A percentile compares a stretch with the other conserved stretches of the same genome.
Conservation (phyloP, 2,329 filamentous ascomycete species). For the Truncatella angustata region DNA sequence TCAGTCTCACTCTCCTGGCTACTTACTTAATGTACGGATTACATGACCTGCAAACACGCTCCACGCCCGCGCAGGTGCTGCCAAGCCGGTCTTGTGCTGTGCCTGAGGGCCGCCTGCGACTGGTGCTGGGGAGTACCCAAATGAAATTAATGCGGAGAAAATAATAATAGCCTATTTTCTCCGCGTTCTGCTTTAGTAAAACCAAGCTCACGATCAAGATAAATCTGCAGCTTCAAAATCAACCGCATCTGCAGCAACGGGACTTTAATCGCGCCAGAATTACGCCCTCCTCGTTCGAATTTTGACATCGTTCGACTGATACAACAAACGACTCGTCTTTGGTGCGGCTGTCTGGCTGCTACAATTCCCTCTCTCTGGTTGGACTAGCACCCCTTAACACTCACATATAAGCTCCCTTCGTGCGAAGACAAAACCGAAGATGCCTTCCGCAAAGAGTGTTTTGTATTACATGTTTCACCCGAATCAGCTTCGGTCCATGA, state of each 20-base stretch:
- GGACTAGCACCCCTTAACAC: too few species aligned
- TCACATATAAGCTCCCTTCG: too few species aligned
- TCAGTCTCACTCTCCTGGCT: too few species aligned
- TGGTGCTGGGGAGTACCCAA: not conserved
- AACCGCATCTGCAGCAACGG: too few species aligned
- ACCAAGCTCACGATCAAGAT: not conserved
- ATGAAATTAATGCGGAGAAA: constrained; percentile 4
- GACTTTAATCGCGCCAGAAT: too few species aligned
- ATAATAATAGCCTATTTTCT: not conserved
- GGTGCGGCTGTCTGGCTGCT: not conserved
- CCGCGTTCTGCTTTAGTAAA: not conserved
- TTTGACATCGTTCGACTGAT: too few species aligned
- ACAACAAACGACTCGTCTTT: not conserved
- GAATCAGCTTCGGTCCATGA: constrained; percentile 73
- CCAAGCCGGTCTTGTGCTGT: not conserved
- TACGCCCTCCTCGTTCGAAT: too few species aligned
- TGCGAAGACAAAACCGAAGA: constrained; percentile 34
- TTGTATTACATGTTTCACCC: constrained; percentile 76
- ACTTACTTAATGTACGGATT: too few species aligned
- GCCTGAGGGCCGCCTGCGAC: not conserved
- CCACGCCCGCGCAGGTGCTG: not conserved
- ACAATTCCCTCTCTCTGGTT: not conserved
- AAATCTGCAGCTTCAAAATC: too few species aligned
- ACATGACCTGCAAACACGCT: too few species aligned
- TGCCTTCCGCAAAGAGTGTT: constrained; percentile 52